phyloP scores from a whole-genome alignment of 768 basidiomycete genomes.

The Xerocomus spinulosus region DNA sequence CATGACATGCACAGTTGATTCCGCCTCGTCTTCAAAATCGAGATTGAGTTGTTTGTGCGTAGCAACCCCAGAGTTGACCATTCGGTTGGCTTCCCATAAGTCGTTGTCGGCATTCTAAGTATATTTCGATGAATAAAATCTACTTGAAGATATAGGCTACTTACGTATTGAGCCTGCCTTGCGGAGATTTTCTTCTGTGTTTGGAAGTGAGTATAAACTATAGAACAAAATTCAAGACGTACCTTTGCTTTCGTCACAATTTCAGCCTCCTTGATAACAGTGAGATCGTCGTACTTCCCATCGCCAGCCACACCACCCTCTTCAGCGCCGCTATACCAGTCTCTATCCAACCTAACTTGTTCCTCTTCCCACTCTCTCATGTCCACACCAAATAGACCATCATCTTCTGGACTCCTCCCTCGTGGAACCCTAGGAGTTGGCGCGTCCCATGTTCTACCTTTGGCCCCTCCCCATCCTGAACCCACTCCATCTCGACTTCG shows the following conservation, averaged over 20 bases:
- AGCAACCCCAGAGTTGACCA: constrained; percentile 93
- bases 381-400: constrained; percentile 60
- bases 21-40: constrained; percentile 94
- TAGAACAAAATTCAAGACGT: constrained; percentile 21
- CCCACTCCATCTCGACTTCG: constrained; percentile 49
- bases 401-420: constrained; percentile 68
- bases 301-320: constrained; percentile 83
- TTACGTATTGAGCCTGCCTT: constrained; percentile 91
- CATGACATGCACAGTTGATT: constrained; percentile 95
- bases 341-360: constrained; percentile 83
- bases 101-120: constrained; percentile 94
- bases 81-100: constrained; percentile 97
- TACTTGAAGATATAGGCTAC: constrained; percentile 24
- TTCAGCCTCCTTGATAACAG: constrained; percentile 62
- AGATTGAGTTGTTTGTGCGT: constrained; percentile 83
- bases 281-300: constrained; percentile 90
- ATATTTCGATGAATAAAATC: constrained; percentile 15
- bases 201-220: constrained; percentile 14
- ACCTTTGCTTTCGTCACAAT: constrained; percentile 73
- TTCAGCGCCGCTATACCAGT: constrained; percentile 94
- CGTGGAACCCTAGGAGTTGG: constrained; percentile 70
- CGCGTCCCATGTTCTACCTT: constrained; percentile 69
- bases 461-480: constrained; percentile 58
- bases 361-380: constrained; percentile 97
- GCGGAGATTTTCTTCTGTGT: constrained; percentile 83